Base-by-base conservation (phyloP, 352 stramenopile genomes). In the Globisporangium alternatum region DNA sequence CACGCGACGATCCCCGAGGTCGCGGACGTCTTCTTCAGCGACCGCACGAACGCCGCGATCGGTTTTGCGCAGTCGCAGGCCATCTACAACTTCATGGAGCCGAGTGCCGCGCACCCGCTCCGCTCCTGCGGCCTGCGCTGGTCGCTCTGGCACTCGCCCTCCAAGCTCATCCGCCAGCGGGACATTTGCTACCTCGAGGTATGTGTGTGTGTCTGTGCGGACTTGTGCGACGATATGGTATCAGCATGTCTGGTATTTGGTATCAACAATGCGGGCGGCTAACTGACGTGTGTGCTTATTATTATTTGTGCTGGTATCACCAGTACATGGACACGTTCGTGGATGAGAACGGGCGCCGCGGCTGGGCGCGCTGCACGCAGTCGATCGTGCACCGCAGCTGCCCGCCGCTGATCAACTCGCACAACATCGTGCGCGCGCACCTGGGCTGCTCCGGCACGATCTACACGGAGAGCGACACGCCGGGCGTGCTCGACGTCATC, bases 341-440 rank as follows among this genome's bases (percentile, higher is more conserved):
- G 19, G 72, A 85, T 62, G 75, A 87, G 35, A 54, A 77, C 15
- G 83, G 80, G 0, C 78, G 78, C 25, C 72, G 73, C 31, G 80
- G 83, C 7, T 91, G 83, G 83, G 83, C 83, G 1, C 61, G 69
- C 15, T 84, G 79, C 60, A 83, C 80, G 7, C 79, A 87, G 60
- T 89, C 80, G n/a, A 60, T 91, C 51, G 77, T 82, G 31, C 76
- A 89, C 62, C 80, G 77, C 8, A 88, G 76, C 64, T 89, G 79
- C 53, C 81, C 81, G 21, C 56, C 79, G 31, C 72, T 90, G 8
- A 64, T 71, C 22, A 66, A 77, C n/a, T 72, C 75, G 17, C 81
- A 88, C 67, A 75, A 74, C 48, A 64, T 88, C 25, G 76, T 90
- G 57, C 78, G 81, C 54, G 81, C 77, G 8, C 69, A 82, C 33